Evolutionary conservation across 2,329 filamentous ascomycete species (phyloP).

Genomic region (Colletotrichum musicola): DNA sequence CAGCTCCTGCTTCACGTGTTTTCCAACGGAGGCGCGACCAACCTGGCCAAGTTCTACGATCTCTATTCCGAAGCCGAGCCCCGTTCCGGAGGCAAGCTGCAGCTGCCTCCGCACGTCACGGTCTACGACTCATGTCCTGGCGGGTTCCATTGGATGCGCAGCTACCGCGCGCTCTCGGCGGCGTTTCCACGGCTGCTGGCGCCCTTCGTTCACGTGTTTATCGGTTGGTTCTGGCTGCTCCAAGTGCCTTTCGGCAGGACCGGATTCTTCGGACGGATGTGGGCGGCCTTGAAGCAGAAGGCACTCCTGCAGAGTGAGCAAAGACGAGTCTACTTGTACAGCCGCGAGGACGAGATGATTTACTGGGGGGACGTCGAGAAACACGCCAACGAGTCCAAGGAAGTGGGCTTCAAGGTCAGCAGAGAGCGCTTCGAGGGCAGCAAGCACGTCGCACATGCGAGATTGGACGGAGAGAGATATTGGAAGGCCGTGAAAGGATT

Average conservation of each 20-base stretch:
- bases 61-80: slow-evolving; percentile 46
- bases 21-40: slow-evolving; percentile 65
- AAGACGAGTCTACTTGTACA: slow-evolving; percentile 65
- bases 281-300: slow-evolving; percentile 52
- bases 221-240: slow-evolving; percentile 49
- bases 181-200: slow-evolving; percentile 50
- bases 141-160: slow-evolving; percentile 53
- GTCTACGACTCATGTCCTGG: slow-evolving; percentile 65
- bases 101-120: slow-evolving; percentile 57
- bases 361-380: slow-evolving; percentile 59
- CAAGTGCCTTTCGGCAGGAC: slow-evolving; percentile 47
- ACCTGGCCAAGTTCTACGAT: slow-evolving; percentile 54
- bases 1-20: slow-evolving; percentile 62
- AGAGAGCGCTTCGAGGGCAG: slow-evolving; percentile 61
- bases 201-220: slow-evolving; percentile 51
- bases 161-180: slow-evolving; percentile 55
- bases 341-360: slow-evolving; percentile 61
- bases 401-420: slow-evolving; percentile 55
- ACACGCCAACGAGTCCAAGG: slow-evolving; percentile 58
- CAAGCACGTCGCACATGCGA: slow-evolving; percentile 64
- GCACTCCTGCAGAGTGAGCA: slow-evolving; percentile 52
- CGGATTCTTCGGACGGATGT: slow-evolving; percentile 50
- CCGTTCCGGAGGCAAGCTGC: slow-evolving; percentile 33
- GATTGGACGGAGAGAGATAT: slow-evolving; percentile 60
- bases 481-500: slow-evolving; percentile 61